Evolutionary conservation across 352 stramenopile species (phyloP), one percentile per base, ranked within the genome.

Genomic region (Globisporangium lucens): DNA sequence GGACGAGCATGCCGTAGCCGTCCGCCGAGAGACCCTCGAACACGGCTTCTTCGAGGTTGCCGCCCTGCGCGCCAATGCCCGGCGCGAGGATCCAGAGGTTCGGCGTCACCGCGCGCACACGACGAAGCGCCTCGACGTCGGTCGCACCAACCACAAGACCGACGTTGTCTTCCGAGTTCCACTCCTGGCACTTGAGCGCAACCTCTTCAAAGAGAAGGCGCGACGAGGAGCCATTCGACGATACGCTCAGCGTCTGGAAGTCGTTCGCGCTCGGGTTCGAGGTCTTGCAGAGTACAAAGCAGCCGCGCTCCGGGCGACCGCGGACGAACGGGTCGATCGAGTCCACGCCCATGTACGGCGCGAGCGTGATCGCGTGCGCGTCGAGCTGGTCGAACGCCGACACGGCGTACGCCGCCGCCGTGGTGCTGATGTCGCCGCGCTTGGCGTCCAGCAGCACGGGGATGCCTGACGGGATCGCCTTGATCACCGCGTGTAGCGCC

Each of bases 221-320:
- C n/a, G 27, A 61, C 56, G 56, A 61, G 15, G 55, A 24, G 9
- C 29, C 29, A 12, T 22, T 59, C 24, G 57, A 33, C 20, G 57
- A 41, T 22, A 93, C 74, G 4, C 74, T 61, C 30, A 95, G 78
- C 60, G 93, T 97, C 72, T 99, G 91, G 56, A 99, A 90, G 70
- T 99, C 97, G 68, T 98, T 97, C 10, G 95, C 97, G 59, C 89
- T 98, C 33, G 94, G 90, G 82, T 99, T 99, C 8, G 97, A 99
- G 29, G 97, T 99, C 90, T 99, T 99, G 82, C 98, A 99, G 12
- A 99, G 85, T 51, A 99, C 82, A 74, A 99, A 99, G 61, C 93
- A 98, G 65, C 90, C 90, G 56, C 87, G 86, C 71, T 85, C 93
- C 1, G 89, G 96, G 35, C 79, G 76, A 27, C 79, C 76, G 66